A percentile compares a stretch with the other conserved stretches of the same genome.
Evolutionary conservation across 2,329 filamentous ascomycete genomes (phyloP).

Genomic region (Alternaria gaisen): DNA sequence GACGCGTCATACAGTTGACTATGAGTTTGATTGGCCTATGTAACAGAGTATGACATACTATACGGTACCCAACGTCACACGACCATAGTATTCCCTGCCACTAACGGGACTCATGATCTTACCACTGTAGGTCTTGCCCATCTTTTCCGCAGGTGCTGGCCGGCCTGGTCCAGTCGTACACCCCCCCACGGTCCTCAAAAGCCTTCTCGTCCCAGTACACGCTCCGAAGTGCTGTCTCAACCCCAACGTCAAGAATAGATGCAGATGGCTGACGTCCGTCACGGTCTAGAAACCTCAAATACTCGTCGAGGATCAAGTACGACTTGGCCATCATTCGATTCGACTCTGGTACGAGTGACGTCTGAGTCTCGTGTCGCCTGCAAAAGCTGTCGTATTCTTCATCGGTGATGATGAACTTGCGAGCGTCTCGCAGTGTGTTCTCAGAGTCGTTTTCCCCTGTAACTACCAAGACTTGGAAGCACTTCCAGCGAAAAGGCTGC

Average conservation of each 20-base stretch:
- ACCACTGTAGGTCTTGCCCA: slow-evolving; percentile 15
- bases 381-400: slow-evolving; percentile 60
- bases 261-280: slow-evolving; percentile 42
- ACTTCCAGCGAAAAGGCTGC: slow-evolving; percentile 64
- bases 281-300: slow-evolving; percentile 59
- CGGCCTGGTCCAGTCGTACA: slow-evolving; percentile 58
- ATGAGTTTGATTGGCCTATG: not conserved
- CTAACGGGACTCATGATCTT: not conserved
- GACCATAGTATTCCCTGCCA: not conserved
- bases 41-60: not conserved
- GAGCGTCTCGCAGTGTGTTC: slow-evolving; percentile 43
- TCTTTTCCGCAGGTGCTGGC: slow-evolving; percentile 7
- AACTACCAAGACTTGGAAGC: slow-evolving; percentile 64
- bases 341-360: slow-evolving; percentile 57
- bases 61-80: not conserved
- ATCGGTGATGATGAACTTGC: slow-evolving; percentile 57
- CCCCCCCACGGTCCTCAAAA: slow-evolving; percentile 57
- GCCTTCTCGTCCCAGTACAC: slow-evolving; percentile 59
- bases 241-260: slow-evolving; percentile 57
- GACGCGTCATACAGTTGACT: not conserved
- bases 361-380: slow-evolving; percentile 45
- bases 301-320: slow-evolving; percentile 64
- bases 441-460: slow-evolving; percentile 62
- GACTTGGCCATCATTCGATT: slow-evolving; percentile 62
- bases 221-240: slow-evolving; percentile 55